A percentile compares a stretch with the other conserved stretches of the same genome.
Evolutionary conservation across 306 rosid genomes (phyloP).

Genomic region (Cucumis hystrix): DNA sequence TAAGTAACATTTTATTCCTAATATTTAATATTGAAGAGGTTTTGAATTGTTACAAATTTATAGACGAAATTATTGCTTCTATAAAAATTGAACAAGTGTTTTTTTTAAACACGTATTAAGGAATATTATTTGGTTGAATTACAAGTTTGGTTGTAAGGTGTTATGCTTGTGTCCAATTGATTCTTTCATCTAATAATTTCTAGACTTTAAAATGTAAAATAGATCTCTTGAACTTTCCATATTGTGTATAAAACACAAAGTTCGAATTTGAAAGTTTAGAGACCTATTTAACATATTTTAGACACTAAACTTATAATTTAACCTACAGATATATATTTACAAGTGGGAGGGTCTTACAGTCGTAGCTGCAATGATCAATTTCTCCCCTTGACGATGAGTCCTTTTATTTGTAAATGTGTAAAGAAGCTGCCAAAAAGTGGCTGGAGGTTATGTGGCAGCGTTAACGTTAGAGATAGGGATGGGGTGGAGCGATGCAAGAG

Average conservation of each 20-base stretch:
- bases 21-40: too few relatives aligned
- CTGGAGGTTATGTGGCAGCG: neutral
- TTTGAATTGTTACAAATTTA: too few relatives aligned
- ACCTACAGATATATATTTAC: neutral
- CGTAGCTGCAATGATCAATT: neutral
- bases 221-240: neutral
- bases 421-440: slow-evolving; percentile 5
- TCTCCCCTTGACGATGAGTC: neutral
- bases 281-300: neutral
- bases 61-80: too few relatives aligned
- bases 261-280: too few relatives aligned
- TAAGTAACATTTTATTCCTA: too few relatives aligned
- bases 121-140: too few relatives aligned
- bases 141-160: too few relatives aligned
- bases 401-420: neutral
- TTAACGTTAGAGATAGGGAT: neutral
- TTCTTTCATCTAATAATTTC: too few relatives aligned
- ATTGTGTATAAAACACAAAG: neutral
- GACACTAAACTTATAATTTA: too few relatives aligned
- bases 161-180: neutral
- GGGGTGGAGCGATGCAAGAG: neutral
- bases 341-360: neutral
- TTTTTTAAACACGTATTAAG: too few relatives aligned
- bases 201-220: too few relatives aligned
- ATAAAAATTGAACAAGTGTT: too few relatives aligned